A percentile compares a stretch with the other conserved stretches of the same genome.
phyloP scores from a whole-genome alignment of 2,329 filamentous ascomycete genomes.

The Monosporascus ibericus region DNA sequence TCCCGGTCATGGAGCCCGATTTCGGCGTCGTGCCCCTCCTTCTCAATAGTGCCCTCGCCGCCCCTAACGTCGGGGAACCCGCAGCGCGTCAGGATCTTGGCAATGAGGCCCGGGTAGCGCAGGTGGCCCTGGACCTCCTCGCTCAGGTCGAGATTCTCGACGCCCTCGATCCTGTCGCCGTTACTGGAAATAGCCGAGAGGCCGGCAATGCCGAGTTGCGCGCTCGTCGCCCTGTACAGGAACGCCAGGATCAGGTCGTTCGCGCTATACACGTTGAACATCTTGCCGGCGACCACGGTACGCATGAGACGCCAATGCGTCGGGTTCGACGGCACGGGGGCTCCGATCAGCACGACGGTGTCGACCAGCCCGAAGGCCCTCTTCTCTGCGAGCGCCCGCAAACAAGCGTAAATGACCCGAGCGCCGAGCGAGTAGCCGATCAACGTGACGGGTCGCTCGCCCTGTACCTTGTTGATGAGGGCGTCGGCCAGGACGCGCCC shows the following conservation, averaged over 20 bases:
- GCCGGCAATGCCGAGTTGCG: constrained; percentile 79
- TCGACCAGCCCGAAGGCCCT: constrained; percentile 66
- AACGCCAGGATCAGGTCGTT: constrained; percentile 87
- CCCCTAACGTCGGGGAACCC: constrained; percentile 43
- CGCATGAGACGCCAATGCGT: constrained; percentile 72
- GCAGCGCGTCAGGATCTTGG: constrained; percentile 46
- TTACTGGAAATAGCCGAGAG: constrained; percentile 62
- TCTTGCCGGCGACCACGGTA: constrained; percentile 69
- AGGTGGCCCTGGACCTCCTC: constrained; percentile 46
- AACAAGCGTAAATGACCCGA: constrained; percentile 61
- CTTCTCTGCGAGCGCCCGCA: constrained; percentile 57
- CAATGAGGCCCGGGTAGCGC: constrained; percentile 44
- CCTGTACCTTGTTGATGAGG: constrained; percentile 60
- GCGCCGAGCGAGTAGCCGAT: constrained; percentile 64
- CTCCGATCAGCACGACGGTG: constrained; percentile 61
- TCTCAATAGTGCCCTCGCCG: constrained; percentile 39
- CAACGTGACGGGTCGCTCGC: constrained; percentile 61
- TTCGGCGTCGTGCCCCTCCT: constrained; percentile 34
- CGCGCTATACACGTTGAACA: constrained; percentile 83
- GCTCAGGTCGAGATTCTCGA: constrained; percentile 52
- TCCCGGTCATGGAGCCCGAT: constrained; percentile 28
- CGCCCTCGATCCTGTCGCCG: constrained; percentile 47
- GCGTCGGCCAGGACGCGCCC: constrained; percentile 67
- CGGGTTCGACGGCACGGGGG: constrained; percentile 66
- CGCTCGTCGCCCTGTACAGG: constrained; percentile 75